Evolutionary conservation across 257 asterid genomes (phyloP).

Genomic region (Scutellaria galericulata): DNA sequence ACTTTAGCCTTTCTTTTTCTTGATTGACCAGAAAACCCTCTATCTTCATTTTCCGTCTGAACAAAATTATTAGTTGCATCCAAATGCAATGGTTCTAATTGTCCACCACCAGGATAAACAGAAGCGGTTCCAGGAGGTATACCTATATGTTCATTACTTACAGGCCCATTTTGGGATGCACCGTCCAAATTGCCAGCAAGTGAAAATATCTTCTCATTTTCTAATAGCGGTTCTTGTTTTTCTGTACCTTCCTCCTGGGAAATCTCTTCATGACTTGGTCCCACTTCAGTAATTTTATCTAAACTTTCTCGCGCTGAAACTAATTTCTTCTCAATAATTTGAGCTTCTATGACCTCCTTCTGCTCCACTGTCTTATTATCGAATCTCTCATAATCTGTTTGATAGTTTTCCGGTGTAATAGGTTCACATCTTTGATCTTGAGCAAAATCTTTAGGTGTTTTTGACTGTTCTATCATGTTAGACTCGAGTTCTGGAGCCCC

Average conservation of each 20-base stretch:
- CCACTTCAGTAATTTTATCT: conserved; percentile 26
- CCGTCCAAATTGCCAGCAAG: conserved; percentile 39
- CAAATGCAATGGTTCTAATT: conserved; percentile 31
- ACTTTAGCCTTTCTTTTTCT: conserved; percentile 48
- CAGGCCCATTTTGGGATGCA: conserved; percentile 38
- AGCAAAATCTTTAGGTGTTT: conserved; percentile 27
- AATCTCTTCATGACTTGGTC: conserved; percentile 29
- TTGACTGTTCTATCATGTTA: conserved; percentile 38
- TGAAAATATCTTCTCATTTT: conserved; percentile 39
- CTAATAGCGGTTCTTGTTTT: conserved; percentile 37
- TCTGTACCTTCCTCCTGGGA: conserved; percentile 27
- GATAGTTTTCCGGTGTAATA: conserved; percentile 27
- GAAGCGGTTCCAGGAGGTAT: conserved; percentile 38
- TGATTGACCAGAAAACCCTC: conserved; percentile 43
- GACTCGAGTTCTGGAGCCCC: conserved; percentile 35
- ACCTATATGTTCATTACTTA: conserved; percentile 31
- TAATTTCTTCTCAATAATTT: conserved; percentile 33
- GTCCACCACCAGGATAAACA: conserved; percentile 38
- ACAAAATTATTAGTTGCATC: conserved; percentile 38
- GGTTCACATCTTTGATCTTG: conserved; percentile 34
- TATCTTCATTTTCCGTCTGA: conserved; percentile 41
- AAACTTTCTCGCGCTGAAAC: conserved; percentile 35
- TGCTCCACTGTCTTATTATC: conserved; percentile 40
- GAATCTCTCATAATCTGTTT: conserved; percentile 27
- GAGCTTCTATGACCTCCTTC: conserved; percentile 44